These are phyloP conservation scores for Phoenix roebelenii DNA, from an alignment of 176 grass and related monocot species.

Conservation along the genomic window DNA sequence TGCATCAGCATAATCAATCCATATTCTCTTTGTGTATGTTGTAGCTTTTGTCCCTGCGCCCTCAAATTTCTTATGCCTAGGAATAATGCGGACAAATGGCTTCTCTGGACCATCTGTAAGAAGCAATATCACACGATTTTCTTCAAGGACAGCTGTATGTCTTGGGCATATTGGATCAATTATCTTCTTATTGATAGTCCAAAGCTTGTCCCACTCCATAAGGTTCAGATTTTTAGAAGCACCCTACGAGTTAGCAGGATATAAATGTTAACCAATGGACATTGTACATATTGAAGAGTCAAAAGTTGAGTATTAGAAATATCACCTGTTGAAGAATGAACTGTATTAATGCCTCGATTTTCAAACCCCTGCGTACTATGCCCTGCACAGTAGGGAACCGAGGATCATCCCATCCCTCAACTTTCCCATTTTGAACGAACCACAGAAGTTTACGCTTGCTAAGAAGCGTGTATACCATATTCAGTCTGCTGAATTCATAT, in stretches of 20 bases:
- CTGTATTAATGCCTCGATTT: slow-evolving; percentile 77
- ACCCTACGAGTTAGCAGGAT: slow-evolving; percentile 39
- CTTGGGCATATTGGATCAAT: slow-evolving; percentile 79
- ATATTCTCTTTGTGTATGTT: slow-evolving; percentile 61
- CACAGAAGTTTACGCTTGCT: slow-evolving; percentile 86
- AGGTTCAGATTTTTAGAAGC: slow-evolving; percentile 94
- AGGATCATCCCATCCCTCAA: slow-evolving; percentile 84
- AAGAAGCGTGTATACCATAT: slow-evolving; percentile 89
- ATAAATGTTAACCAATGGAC: neutral
- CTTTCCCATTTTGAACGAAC: slow-evolving; percentile 84
- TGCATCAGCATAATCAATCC: slow-evolving; percentile 70
- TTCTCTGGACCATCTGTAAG: slow-evolving; percentile 73
- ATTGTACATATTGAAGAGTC: neutral
- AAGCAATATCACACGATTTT: slow-evolving; percentile 39
- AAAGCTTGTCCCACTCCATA: slow-evolving; percentile 96
- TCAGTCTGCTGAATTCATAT: slow-evolving; percentile 80
- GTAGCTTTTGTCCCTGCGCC: slow-evolving; percentile 83
- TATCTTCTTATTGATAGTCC: slow-evolving; percentile 93
- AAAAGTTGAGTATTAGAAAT: slow-evolving; percentile 3
- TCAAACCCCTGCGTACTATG: slow-evolving; percentile 76
- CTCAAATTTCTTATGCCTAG: slow-evolving; percentile 86
- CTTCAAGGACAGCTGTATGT: slow-evolving; percentile 66
- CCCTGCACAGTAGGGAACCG: slow-evolving; percentile 90
- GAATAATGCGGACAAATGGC: slow-evolving; percentile 52
- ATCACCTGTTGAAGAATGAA: slow-evolving; percentile 90